phyloP scores from a whole-genome alignment of 129 eudicot genomes.

The Escallonia herrerae region DNA sequence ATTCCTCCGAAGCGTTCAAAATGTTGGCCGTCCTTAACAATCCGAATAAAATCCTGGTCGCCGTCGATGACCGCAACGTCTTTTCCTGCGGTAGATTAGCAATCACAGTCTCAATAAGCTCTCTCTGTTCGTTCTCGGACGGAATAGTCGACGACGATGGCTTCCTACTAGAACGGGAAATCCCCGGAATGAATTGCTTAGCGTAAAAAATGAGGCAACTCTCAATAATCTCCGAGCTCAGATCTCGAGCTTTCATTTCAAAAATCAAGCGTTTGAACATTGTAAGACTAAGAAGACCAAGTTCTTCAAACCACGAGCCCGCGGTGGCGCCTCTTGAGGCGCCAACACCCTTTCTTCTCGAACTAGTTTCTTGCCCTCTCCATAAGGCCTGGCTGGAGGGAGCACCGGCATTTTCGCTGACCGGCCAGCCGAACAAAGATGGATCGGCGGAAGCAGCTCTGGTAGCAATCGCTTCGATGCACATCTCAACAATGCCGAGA shows the following conservation, averaged over 20 bases:
- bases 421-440: constrained; percentile 91
- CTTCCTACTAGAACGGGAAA: constrained; percentile 49
- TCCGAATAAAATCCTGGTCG: constrained; percentile 50
- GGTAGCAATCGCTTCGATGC: constrained; percentile 59
- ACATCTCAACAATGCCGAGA: constrained; percentile 76
- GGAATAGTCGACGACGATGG: constrained; percentile 31
- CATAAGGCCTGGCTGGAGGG: constrained; percentile 2
- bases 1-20: constrained; percentile 43
- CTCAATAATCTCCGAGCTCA: constrained; percentile 56
- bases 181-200: constrained; percentile 68
- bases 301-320: constrained; percentile 64
- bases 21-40: constrained; percentile 67
- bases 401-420: constrained; percentile 25
- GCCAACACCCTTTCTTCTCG: constrained; percentile 7
- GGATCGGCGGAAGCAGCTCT: constrained; percentile 70
- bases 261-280: constrained; percentile 48
- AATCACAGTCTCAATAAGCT: constrained; percentile 53
- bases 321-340: constrained; percentile 15
- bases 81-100: constrained; percentile 49
- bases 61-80: constrained; percentile 23
- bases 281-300: constrained; percentile 35
- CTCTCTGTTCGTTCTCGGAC: constrained; percentile 68
- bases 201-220: constrained; percentile 65
- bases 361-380: constrained; percentile 11
- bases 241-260: constrained; percentile 44